Evolutionary conservation across 805 yeast species (phyloP).

Genomic region (Yarrowia hollandica): DNA sequence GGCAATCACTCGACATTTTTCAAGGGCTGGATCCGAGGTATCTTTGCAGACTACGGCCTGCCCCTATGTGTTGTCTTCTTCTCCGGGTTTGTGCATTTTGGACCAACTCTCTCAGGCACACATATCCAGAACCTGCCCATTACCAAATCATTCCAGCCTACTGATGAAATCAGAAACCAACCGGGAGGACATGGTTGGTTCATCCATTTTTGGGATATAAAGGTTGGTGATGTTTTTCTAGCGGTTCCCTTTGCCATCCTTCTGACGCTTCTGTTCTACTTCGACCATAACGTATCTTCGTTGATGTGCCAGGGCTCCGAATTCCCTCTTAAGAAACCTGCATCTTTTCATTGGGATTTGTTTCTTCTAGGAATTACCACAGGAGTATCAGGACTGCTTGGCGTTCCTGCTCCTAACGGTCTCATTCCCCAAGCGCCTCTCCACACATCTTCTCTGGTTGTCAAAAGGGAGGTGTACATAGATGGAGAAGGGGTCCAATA

Average conservation of each 20-base stretch:
- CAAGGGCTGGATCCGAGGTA: constrained; percentile 58
- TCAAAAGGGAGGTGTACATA: constrained; percentile 41
- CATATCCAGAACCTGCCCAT: constrained; percentile 65
- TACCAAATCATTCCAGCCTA: constrained; percentile 73
- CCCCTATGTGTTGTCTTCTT: constrained; percentile 83
- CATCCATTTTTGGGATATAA: constrained; percentile 71
- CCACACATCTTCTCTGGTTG: constrained; percentile 77
- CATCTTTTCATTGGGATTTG: constrained; percentile 92
- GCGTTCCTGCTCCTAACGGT: constrained; percentile 96
- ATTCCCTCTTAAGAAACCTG: constrained; percentile 80
- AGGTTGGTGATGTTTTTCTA: constrained; percentile 74
- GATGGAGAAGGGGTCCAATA: constrained; percentile 20
- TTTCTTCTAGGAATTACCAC: constrained; percentile 81
- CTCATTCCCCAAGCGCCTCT: constrained; percentile 96
- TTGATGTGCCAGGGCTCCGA: constrained; percentile 85
- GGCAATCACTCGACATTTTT: constrained; percentile 67
- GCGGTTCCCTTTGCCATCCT: constrained; percentile 92
- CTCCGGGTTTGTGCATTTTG: constrained; percentile 91
- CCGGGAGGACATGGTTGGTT: constrained; percentile 61
- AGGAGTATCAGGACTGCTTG: constrained; percentile 81
- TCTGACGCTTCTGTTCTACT: constrained; percentile 80
- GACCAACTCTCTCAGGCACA: constrained; percentile 65
- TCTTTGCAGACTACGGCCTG: constrained; percentile 82
- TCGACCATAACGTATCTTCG: constrained; percentile 94
- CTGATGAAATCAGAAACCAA: constrained; percentile 43